These are phyloP conservation scores for Russula olivacea DNA, from an alignment of 768 basidiomycete genomes.

Conservation along the genomic window DNA sequence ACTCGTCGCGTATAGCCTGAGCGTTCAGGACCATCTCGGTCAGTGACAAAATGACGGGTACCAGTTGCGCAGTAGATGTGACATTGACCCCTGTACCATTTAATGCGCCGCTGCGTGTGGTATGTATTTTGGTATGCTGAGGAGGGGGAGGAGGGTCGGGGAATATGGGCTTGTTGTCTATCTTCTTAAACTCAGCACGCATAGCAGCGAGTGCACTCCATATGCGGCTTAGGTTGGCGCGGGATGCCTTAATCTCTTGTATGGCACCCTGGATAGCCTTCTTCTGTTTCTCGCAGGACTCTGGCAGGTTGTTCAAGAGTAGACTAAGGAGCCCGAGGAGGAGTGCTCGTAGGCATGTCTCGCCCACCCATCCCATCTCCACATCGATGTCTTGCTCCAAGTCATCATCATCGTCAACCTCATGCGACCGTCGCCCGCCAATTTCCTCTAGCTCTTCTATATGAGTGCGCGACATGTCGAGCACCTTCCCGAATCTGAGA, in stretches of 20 bases:
- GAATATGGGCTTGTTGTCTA: conserved; percentile 34
- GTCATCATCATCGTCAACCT: conserved; percentile 35
- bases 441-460: conserved; percentile 50
- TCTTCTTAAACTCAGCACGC: conserved; percentile 33
- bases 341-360: conserved; percentile 56
- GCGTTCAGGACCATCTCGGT: conserved; percentile 47
- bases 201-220: conserved; percentile 52
- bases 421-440: conserved; percentile 31
- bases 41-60: conserved; percentile 60
- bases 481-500: conserved; percentile 51
- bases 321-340: conserved; percentile 56
- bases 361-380: conserved; percentile 54
- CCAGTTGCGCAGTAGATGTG: conserved; percentile 50
- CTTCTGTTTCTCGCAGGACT: conserved; percentile 29
- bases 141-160: conserved; percentile 60
- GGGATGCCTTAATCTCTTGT: conserved; percentile 47
- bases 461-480: conserved; percentile 55
- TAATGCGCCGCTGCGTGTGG: conserved; percentile 40
- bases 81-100: conserved; percentile 30
- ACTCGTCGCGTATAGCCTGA: conserved; percentile 46
- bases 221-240: conserved; percentile 54
- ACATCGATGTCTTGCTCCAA: conserved; percentile 25
- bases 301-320: conserved; percentile 37
- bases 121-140: conserved; percentile 35
- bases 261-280: conserved; percentile 41